phyloP scores from a whole-genome alignment of 345 rosid species.

The Corchorus capsularis region DNA sequence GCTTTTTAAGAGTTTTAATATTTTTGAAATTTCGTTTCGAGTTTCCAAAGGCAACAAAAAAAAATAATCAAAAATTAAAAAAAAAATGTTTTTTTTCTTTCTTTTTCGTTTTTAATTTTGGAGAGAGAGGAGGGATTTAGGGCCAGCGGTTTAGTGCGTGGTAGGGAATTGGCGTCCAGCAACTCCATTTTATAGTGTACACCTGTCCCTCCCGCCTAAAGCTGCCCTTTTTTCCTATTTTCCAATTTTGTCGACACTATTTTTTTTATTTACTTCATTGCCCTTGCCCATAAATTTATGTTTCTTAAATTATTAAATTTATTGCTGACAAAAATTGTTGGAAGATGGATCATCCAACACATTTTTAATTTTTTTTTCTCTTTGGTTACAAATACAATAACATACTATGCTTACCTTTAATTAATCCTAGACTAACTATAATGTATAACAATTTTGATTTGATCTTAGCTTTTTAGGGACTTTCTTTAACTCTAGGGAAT shows the following conservation, averaged over 20 bases:
- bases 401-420: too few relatives aligned
- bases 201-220: background rate
- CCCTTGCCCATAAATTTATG: background rate
- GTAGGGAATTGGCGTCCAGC: slow-evolving; percentile 1
- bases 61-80: background rate
- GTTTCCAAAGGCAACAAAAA: background rate
- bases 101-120: background rate
- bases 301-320: background rate
- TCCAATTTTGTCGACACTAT: background rate
- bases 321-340: slow-evolving; percentile 17
- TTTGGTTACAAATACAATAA: background rate
- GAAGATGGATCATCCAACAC: background rate
- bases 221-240: background rate
- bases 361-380: background rate
- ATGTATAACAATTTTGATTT: too few relatives aligned
- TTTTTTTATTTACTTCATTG: background rate
- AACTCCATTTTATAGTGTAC: slow-evolving; percentile 3
- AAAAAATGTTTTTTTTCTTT: background rate
- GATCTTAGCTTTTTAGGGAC: too few relatives aligned
- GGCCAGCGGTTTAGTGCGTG: slow-evolving; percentile 9
- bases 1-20: background rate
- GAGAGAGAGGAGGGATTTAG: background rate
- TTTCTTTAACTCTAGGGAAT: too few relatives aligned
- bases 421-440: too few relatives aligned
- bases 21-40: background rate